Evolutionary conservation across 192 early-diverging fungal genomes (phyloP).

Genomic region (Coemansia sp.): DNA sequence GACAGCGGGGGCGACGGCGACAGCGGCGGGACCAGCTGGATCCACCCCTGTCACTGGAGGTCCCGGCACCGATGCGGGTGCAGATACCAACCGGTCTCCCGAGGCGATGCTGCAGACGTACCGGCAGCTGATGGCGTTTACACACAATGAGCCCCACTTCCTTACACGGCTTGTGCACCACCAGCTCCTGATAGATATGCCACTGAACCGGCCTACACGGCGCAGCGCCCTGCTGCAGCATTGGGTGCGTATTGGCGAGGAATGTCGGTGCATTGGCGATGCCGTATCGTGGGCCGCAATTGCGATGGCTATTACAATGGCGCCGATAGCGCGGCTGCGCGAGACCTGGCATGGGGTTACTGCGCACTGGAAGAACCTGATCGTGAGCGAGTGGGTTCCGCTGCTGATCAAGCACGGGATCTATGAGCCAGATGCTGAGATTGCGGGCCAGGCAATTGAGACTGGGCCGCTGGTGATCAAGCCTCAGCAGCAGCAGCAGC

Average conservation of each 20-base stretch:
- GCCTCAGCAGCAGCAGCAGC: too few relatives aligned
- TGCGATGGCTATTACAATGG: constrained; percentile 61
- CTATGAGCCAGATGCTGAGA: constrained; percentile 43
- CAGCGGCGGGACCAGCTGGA: neutral
- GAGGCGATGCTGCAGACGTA: constrained; percentile 22
- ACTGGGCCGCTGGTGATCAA: constrained; percentile 22
- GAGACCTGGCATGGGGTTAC: constrained; percentile 65
- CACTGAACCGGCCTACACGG: constrained; percentile 42
- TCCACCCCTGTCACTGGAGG: neutral
- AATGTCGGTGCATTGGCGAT: constrained; percentile 53
- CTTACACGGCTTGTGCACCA: constrained; percentile 60
- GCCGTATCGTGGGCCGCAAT: constrained; percentile 61
- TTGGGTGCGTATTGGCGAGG: constrained; percentile 63
- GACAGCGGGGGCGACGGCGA: neutral
- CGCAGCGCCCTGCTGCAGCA: constrained; percentile 55
- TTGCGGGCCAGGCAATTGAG: neutral
- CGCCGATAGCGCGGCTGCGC: constrained; percentile 58
- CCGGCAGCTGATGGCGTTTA: constrained; percentile 50
- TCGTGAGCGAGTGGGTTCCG: constrained; percentile 56
- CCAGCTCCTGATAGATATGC: constrained; percentile 59
- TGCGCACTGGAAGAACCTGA: constrained; percentile 41
- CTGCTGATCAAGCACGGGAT: constrained; percentile 52
- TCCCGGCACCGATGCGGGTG: neutral
- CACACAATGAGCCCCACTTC: constrained; percentile 62
- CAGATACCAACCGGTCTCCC: neutral